Conservation (phyloP, 2,329 filamentous ascomycete genomes). For the Nemania sp. region DNA sequence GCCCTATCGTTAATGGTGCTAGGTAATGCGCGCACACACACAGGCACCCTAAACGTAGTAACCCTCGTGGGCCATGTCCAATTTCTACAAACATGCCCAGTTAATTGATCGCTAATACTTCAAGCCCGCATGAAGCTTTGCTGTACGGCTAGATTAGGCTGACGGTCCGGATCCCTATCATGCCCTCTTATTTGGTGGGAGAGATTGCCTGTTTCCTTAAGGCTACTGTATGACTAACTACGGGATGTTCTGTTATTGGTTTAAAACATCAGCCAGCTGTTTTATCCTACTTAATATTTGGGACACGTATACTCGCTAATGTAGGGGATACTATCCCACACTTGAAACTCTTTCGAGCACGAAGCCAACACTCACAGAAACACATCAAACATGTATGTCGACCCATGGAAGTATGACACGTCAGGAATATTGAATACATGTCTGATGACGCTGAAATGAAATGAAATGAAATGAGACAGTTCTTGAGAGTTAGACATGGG, state of each 20-base stretch:
- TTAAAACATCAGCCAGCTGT: not conserved
- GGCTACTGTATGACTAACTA: not conserved
- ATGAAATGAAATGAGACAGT: not conserved
- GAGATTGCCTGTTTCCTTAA: not conserved
- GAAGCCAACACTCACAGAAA: not conserved
- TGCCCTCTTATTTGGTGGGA: not conserved
- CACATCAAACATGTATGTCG: not conserved
- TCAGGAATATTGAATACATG: not conserved
- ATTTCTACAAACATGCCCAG: not conserved
- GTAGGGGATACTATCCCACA: not conserved
- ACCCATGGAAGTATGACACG: not conserved
- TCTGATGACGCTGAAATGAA: not conserved
- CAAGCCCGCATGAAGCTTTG: not conserved
- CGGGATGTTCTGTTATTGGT: not conserved
- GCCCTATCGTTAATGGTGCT: constrained; percentile 27
- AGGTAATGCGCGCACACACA: constrained; percentile 13
- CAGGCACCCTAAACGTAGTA: not conserved
- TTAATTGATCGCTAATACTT: not conserved
- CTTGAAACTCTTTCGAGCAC: not conserved
- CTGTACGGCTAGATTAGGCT: not conserved
- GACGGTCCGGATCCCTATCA: not conserved
- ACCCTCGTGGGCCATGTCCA: not conserved
- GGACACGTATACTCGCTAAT: not conserved
- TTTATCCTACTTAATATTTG: not conserved
- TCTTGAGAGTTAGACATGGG: not conserved